Percentiles rank a stretch among this genome's conserved stretches.
These are phyloP conservation scores for Scleroderma bovista DNA, from an alignment of 768 basidiomycete species.

Conservation along the genomic window DNA sequence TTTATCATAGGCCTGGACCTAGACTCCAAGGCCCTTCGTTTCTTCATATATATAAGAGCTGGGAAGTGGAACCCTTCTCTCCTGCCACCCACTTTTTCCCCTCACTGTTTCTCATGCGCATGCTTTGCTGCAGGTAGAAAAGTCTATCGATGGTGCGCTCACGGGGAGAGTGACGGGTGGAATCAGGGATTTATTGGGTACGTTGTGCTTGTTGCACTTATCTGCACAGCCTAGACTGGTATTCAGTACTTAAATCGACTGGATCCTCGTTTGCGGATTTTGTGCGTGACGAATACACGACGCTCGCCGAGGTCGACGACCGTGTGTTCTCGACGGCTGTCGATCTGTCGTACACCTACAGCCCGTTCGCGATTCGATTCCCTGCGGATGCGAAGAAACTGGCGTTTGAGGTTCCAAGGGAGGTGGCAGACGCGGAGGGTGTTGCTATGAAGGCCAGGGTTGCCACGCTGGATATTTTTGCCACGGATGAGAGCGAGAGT, in stretches of 20 bases:
- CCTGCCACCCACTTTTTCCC: no score
- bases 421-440: constrained; percentile 44
- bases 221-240: background rate
- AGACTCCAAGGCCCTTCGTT: background rate
- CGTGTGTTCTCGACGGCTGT: constrained; percentile 88
- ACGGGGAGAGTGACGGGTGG: constrained; percentile 62
- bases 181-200: constrained; percentile 76
- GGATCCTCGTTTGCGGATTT: constrained; percentile 84
- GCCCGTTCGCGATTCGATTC: constrained; percentile 37
- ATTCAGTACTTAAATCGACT: constrained; percentile 79
- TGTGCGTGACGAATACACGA: constrained; percentile 84
- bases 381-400: constrained; percentile 50
- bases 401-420: constrained; percentile 40
- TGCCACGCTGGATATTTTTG: constrained; percentile 76
- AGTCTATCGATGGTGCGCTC: constrained; percentile 51
- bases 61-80: no score
- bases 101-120: background rate
- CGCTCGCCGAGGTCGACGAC: constrained; percentile 76
- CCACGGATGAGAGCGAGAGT: constrained; percentile 83
- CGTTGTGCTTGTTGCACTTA: constrained; percentile 15
- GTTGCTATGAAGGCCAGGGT: constrained; percentile 48
- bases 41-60: background rate
- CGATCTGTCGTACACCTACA: constrained; percentile 68
- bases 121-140: constrained; percentile 50
- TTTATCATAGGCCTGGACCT: background rate